A percentile compares a stretch with the other conserved stretches of the same genome.
Conservation (phyloP, 768 basidiomycete species). For the Pisolithus marmoratus region DNA sequence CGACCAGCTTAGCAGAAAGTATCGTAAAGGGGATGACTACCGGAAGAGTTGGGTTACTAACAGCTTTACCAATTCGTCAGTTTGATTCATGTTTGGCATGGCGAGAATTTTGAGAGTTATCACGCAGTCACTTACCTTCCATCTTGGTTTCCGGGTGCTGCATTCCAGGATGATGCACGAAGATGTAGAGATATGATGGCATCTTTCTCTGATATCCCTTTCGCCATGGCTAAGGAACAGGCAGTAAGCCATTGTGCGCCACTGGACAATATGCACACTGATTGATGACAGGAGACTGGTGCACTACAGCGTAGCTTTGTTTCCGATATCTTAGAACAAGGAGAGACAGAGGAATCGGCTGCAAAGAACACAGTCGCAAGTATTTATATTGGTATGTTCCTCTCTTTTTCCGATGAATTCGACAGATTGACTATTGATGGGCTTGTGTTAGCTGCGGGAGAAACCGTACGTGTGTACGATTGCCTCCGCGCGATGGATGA, state of each 20-base stretch:
- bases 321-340: too few species aligned
- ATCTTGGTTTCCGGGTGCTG: constrained; percentile 16
- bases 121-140: too few species aligned
- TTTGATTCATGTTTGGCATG: not conserved
- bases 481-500: not conserved
- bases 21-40: constrained; percentile 13
- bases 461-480: constrained; percentile 14
- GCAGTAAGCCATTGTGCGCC: too few species aligned
- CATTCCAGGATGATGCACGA: not conserved
- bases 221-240: constrained; percentile 4
- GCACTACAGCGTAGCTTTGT: too few species aligned
- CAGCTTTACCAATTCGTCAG: constrained; percentile 24
- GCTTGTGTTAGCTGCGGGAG: constrained; percentile 23
- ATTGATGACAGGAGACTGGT: too few species aligned
- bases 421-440: too few species aligned
- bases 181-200: not conserved
- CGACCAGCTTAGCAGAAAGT: constrained; percentile 10
- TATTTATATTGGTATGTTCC: too few species aligned
- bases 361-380: too few species aligned
- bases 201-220: not conserved
- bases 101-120: not conserved
- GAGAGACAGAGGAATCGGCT: too few species aligned
- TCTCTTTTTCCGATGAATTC: too few species aligned
- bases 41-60: constrained; percentile 17
- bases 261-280: too few species aligned